Conservation (phyloP, 176 grass and related monocot species). For the Echinochloa phyllopogon region DNA sequence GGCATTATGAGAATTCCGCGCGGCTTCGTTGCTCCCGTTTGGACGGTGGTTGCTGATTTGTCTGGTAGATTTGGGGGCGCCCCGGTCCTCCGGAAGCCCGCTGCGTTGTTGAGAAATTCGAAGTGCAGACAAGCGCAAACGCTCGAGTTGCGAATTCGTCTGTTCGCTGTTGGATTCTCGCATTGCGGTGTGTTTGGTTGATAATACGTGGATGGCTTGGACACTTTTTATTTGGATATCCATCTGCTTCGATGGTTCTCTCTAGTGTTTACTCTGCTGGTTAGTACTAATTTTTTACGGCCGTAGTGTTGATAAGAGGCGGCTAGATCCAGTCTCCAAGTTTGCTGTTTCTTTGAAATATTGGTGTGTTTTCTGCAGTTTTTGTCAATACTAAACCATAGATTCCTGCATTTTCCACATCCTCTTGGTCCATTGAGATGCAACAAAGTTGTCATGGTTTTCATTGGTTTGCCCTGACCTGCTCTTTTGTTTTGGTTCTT, state of each 20-base stretch:
- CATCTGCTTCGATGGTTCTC: not conserved
- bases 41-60: not conserved
- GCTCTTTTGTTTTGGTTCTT: not conserved
- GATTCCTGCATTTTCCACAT: slow-evolving; percentile 7
- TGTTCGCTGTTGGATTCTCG: not conserved
- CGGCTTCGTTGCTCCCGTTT: not conserved
- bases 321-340: slow-evolving; percentile 36
- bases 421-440: not conserved
- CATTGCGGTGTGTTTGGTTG: not conserved
- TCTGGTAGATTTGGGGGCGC: not conserved
- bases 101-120: not conserved
- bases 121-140: not conserved
- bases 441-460: not conserved
- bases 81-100: not conserved
- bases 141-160: not conserved
- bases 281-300: not conserved
- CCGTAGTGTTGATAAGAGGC: not conserved
- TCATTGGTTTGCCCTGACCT: not conserved
- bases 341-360: not conserved
- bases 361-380: not conserved
- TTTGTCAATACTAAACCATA: not conserved
- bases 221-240: not conserved
- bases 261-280: not conserved
- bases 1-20: not conserved
- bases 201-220: not conserved